Base-by-base conservation (phyloP, 108 stramenopile species). In the Discostella stelligeroides region DNA sequence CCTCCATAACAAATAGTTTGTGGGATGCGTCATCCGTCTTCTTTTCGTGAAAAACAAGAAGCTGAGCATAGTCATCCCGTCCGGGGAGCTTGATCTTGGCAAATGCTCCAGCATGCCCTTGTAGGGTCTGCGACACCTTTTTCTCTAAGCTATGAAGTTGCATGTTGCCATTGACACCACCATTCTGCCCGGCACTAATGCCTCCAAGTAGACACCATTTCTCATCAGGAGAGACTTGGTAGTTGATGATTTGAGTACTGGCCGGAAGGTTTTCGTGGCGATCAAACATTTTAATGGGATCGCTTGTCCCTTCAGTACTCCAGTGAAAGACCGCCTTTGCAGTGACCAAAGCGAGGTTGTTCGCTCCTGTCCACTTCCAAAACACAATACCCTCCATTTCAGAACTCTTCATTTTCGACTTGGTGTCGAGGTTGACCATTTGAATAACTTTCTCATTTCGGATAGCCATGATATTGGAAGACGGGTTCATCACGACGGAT, bases 201-300 rank as follows among this genome's bases (percentile, higher is more conserved):
- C 99, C 99, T 39, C 96, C 94, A 13, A 98, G 72, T 41, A 99
- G 76, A 80, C 97, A 97, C 99, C 99, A 99, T 77, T 98, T 97
- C 17, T 76, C 79, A 73, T 99, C 98, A 39, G 89, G 89, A 42
- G 92, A 92, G 40, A 98, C 97, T 56, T 94, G 82, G 84, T 99
- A 99, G 72, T 97, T 95, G 93, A 99, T 98, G 74, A 99, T 96
- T 75, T 98, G 96, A 28, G 90, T 85, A 68, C 85, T 89, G 20
- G 88, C 73, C 27, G 88, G 93, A 15, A 99, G 83, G 49, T 88
- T 85, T 14, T 81, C 80, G 73, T 98, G 96, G 58, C 99, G 93
- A 71, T 98, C 98, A 72, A 98, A 98, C 27, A 97, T 70, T 86
- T 99, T 98, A 11, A 58, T 75, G 11, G 98, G 98, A 27, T 89